Evolutionary conservation across 805 yeast species (phyloP).

Genomic region (Barnettozyma siamensis): DNA sequence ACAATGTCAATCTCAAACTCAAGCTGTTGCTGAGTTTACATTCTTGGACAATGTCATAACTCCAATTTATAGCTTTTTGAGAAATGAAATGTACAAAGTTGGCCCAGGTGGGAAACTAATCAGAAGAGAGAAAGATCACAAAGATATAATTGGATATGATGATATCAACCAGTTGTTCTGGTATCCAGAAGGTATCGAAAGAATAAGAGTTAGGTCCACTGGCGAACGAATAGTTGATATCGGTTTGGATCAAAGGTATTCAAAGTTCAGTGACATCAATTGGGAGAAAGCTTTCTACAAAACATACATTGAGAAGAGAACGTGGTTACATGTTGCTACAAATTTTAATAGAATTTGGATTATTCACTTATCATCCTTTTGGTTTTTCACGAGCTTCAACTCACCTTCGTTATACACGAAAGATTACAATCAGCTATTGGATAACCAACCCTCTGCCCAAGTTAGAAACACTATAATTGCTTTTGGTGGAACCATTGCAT

Average conservation of each 20-base stretch:
- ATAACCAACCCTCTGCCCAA: constrained; percentile 59
- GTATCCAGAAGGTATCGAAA: constrained; percentile 68
- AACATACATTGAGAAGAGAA: constrained; percentile 67
- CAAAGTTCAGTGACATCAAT: constrained; percentile 42
- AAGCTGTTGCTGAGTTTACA: constrained; percentile 33
- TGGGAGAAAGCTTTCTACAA: constrained; percentile 70
- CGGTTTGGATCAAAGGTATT: constrained; percentile 48
- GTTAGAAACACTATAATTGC: constrained; percentile 54
- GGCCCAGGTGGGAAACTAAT: constrained; percentile 42
- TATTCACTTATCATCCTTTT: constrained; percentile 65
- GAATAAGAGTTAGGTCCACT: constrained; percentile 39
- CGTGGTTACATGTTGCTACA: constrained; percentile 70
- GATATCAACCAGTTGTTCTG: constrained; percentile 86
- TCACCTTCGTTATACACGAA: constrained; percentile 64
- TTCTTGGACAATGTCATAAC: constrained; percentile 64
- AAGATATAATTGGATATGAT: constrained; percentile 74
- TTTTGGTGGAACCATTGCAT: constrained; percentile 61
- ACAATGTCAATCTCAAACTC: constrained; percentile 16
- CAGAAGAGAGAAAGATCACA: constrained; percentile 56
- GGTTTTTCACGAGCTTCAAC: constrained; percentile 73
- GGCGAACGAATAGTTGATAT: constrained; percentile 44
- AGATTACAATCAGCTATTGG: constrained; percentile 43
- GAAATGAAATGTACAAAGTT: constrained; percentile 46
- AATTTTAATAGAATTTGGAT: constrained; percentile 80
- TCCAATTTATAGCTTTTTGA: constrained; percentile 58